Evolutionary conservation across 345 rosid species (phyloP).

Genomic region (Brassica rapa): DNA sequence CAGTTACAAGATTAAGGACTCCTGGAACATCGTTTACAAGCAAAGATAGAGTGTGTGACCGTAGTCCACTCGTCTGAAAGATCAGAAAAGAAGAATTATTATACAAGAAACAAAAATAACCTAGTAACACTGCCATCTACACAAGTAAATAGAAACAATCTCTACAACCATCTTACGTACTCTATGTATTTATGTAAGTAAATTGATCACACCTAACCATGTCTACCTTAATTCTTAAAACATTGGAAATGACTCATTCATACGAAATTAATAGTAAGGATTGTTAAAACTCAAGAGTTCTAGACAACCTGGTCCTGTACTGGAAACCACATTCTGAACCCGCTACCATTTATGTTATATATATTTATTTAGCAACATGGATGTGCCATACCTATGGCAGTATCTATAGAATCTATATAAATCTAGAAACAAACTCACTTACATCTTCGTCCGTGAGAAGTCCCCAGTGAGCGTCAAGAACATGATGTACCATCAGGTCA

Average conservation of each 20-base stretch:
- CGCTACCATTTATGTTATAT: neutral
- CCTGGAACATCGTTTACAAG: constrained; percentile 79
- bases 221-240: neutral
- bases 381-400: constrained; percentile 2
- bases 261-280: neutral
- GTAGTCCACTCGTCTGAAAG: constrained; percentile 74
- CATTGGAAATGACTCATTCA: neutral
- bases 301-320: constrained; percentile 2
- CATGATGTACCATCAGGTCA: constrained; percentile 46
- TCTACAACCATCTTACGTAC: neutral
- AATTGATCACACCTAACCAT: neutral
- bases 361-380: neutral
- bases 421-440: constrained; percentile 38
- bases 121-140: neutral
- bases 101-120: neutral
- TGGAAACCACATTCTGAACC: constrained; percentile 8
- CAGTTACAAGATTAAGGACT: constrained; percentile 82
- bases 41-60: constrained; percentile 80
- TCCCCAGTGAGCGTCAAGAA: constrained; percentile 92
- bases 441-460: constrained; percentile 73
- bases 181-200: neutral
- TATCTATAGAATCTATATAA: constrained; percentile 3
- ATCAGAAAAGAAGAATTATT: constrained; percentile 15
- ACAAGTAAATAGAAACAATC: constrained; percentile 1
- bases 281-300: neutral